A percentile compares a stretch with the other conserved stretches of the same genome.
Conservation (phyloP, 1,139 yeast genomes). For the Magnusiomyces paraingens region DNA sequence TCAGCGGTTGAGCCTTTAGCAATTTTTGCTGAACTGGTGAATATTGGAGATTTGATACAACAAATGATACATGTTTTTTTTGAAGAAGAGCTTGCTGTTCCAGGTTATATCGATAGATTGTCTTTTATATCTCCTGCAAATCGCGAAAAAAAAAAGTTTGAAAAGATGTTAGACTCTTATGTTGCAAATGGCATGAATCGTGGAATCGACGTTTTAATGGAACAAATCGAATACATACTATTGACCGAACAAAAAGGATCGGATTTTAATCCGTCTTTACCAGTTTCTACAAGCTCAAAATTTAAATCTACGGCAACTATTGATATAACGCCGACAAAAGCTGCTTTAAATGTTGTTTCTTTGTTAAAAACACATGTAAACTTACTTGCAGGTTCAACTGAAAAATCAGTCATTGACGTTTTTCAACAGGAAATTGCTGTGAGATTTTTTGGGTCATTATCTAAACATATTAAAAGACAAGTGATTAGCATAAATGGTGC, state of each 20-base stretch:
- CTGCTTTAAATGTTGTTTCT: constrained; percentile 57
- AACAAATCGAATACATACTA: constrained; percentile 57
- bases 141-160: constrained; percentile 74
- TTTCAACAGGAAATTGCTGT: constrained; percentile 93
- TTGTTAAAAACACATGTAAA: constrained; percentile 69
- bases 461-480: constrained; percentile 63
- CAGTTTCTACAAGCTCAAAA: not conserved
- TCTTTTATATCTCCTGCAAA: constrained; percentile 77
- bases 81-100: constrained; percentile 68
- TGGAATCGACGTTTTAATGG: constrained; percentile 82
- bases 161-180: constrained; percentile 71
- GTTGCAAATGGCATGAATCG: constrained; percentile 90
- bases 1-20: constrained; percentile 68
- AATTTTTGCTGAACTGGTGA: constrained; percentile 81
- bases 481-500: constrained; percentile 70
- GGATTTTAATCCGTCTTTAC: constrained; percentile 33
- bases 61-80: constrained; percentile 91
- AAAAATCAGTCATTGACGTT: constrained; percentile 80
- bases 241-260: constrained; percentile 47
- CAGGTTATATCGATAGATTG: constrained; percentile 57
- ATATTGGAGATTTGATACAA: constrained; percentile 84
- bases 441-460: constrained; percentile 68
- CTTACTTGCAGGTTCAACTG: constrained; percentile 75
- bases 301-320: not conserved
- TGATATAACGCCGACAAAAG: constrained; percentile 58